phyloP scores from a whole-genome alignment of 768 basidiomycete genomes.

The Lactifluus piperatus region DNA sequence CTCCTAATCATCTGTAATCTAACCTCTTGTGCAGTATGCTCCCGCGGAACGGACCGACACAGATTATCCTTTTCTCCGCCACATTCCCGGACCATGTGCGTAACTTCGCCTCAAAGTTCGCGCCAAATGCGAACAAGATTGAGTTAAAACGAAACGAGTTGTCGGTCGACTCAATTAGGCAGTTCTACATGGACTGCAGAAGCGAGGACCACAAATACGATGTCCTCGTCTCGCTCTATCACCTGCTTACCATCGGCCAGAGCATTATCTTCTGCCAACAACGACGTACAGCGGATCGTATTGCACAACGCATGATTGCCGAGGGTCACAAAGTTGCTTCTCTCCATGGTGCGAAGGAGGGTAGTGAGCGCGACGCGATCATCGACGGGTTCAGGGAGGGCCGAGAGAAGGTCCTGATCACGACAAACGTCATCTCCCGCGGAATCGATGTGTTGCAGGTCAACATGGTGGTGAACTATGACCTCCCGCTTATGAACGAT shows the following conservation, averaged over 20 bases:
- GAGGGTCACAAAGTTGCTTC: constrained; percentile 97
- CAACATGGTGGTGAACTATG: constrained; percentile 99
- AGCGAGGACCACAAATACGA: constrained; percentile 93
- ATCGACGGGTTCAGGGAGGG: constrained; percentile 96
- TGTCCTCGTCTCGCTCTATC: constrained; percentile 84
- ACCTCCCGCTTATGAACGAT: constrained; percentile 80
- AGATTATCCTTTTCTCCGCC: constrained; percentile 95
- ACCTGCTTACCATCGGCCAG: constrained; percentile 89
- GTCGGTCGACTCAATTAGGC: constrained; percentile 87
- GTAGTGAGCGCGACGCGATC: constrained; percentile 78
- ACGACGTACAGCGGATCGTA: constrained; percentile 87
- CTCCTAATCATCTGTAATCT: not conserved
- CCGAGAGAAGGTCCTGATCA: constrained; percentile 94
- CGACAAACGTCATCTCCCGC: constrained; percentile 96
- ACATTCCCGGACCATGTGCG: constrained; percentile 96
- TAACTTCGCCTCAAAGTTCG: constrained; percentile 85
- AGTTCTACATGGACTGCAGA: constrained; percentile 96
- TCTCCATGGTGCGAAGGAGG: constrained; percentile 90
- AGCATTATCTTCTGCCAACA: constrained; percentile 98
- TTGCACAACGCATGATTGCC: constrained; percentile 79
- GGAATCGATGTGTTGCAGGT: constrained; percentile 99
- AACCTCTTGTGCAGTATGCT: constrained; percentile 39
- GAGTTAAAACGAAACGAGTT: constrained; percentile 91
- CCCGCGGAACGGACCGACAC: constrained; percentile 43
- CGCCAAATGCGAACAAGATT: constrained; percentile 93